Conservation (phyloP, 176 grass and related monocot genomes). For the Coix lacrymajobi region DNA sequence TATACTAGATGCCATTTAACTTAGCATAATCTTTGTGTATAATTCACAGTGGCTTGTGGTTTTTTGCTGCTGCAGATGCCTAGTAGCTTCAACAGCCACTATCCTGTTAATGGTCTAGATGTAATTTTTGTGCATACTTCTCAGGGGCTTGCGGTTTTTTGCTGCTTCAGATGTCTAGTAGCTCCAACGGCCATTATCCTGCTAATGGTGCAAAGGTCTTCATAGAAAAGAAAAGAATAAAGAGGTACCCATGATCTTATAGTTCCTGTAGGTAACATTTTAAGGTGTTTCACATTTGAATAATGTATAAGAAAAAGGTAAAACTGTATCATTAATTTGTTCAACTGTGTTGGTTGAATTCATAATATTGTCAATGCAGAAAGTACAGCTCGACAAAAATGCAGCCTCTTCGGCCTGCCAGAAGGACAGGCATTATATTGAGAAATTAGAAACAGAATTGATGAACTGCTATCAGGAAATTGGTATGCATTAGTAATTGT, state of each 20-base stretch:
- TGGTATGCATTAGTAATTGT: conserved; percentile 44
- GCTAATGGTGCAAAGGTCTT: conserved; percentile 31
- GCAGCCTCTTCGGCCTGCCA: conserved; percentile 39
- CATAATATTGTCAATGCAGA: conserved; percentile 44
- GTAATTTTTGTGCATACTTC: not conserved
- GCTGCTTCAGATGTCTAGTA: conserved; percentile 51
- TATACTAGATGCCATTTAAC: not conserved
- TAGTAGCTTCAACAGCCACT: conserved; percentile 38
- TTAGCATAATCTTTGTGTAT: not conserved
- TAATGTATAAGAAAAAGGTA: not conserved
- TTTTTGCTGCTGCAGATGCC: conserved; percentile 39
- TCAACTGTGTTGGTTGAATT: conserved; percentile 8
- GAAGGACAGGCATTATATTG: conserved; percentile 57
- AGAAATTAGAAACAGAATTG: conserved; percentile 77
- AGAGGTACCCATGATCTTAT: conserved; percentile 25
- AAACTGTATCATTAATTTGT: not conserved
- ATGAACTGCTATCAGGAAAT: conserved; percentile 90
- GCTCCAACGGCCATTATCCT: conserved; percentile 31
- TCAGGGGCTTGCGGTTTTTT: not conserved
- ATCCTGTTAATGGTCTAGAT: conserved; percentile 18
- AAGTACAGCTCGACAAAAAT: conserved; percentile 44
- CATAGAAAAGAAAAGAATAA: conserved; percentile 36
- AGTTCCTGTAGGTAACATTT: conserved; percentile 17
- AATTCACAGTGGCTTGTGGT: not conserved
- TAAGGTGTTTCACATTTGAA: conserved; percentile 18